phyloP scores from a whole-genome alignment of 208 protist genomes.

The Leptomonas pyrrhocoris region DNA sequence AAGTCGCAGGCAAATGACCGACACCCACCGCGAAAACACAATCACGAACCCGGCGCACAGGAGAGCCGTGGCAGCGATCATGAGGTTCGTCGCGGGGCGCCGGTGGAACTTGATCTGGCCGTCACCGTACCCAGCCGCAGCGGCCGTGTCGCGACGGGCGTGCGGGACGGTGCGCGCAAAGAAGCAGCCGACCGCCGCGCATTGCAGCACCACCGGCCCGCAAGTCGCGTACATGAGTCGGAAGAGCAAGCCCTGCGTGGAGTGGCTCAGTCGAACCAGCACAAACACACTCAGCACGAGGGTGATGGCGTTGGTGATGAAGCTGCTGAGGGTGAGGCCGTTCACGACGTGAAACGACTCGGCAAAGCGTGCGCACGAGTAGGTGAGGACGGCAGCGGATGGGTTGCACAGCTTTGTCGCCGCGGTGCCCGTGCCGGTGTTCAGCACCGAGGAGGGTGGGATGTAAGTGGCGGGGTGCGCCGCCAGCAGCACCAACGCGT shows the following conservation, averaged over 20 bases:
- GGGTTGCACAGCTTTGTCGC: constrained; percentile 45
- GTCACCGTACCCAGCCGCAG: background rate
- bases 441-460: background rate
- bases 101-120: constrained; percentile 35
- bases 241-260: constrained; percentile 37
- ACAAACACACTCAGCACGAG: constrained; percentile 43
- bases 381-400: constrained; percentile 25
- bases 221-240: constrained; percentile 21
- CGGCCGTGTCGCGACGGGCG: constrained; percentile 31
- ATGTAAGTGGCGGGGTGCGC: constrained; percentile 43
- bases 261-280: constrained; percentile 37
- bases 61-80: constrained; percentile 51
- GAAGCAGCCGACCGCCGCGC: constrained; percentile 48
- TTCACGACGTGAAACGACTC: constrained; percentile 57
- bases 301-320: constrained; percentile 47
- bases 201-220: constrained; percentile 52
- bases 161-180: constrained; percentile 42
- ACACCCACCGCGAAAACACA: constrained; percentile 31
- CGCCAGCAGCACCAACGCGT: constrained; percentile 37
- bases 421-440: constrained; percentile 1
- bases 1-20: constrained; percentile 20
- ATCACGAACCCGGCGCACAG: constrained; percentile 37
- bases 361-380: constrained; percentile 59
- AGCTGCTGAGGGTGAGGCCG: constrained; percentile 50
- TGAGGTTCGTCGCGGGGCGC: constrained; percentile 36